Evolutionary conservation across 2,329 filamentous ascomycete species (phyloP), one percentile per base, ranked within the genome.

Genomic region (Leptographium radiaticola): DNA sequence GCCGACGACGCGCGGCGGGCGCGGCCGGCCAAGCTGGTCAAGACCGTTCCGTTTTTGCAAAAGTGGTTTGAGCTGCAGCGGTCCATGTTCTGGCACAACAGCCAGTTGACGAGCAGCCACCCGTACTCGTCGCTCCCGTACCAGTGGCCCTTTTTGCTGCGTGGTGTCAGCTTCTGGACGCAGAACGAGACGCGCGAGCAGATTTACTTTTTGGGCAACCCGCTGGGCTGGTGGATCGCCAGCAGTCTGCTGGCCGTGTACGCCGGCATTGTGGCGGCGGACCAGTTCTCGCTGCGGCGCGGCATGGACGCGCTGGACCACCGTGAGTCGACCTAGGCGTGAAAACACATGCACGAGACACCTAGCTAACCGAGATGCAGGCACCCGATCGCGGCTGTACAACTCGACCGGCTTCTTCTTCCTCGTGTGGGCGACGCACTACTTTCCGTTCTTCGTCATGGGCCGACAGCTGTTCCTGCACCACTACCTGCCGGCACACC

Each of bases 61-160:
- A 98, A 98, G 74, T 98, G 91, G 77, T 81, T 96, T 59, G 93
- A 98, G 74, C 79, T 98, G 55, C 93, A 98, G 71, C 83, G 91
- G 50, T 89, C 90, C 63, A 98, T 98, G 90, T 98, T 98, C 79
- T 91, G 87, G 79, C 93, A 98, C 77, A 98, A 98, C 79, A 97
- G 90, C 70, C 91, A 94, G 63, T 75, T 98, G 66, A 98, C 93
- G 46, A 94, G 89, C 73, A 95, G 88, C 66, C 93, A 98, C 68
- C 93, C 93, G 1, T 98, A 98, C 68, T 81, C 93, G 44, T 95
- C 89, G 63, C 85, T 90, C 67, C 93, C 93, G 8, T 93, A 94
- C 72, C 88, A 95, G 65, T 98, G 93, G 93, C 93, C 93, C 1
- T 97, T 98, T 80, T 77, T 98, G 66, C 81, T 98, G 55, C 85